Percentiles rank a stretch among this genome's conserved stretches.
Conservation (phyloP, 2,329 filamentous ascomycete genomes). For the Periglandula ipomoeae region DNA sequence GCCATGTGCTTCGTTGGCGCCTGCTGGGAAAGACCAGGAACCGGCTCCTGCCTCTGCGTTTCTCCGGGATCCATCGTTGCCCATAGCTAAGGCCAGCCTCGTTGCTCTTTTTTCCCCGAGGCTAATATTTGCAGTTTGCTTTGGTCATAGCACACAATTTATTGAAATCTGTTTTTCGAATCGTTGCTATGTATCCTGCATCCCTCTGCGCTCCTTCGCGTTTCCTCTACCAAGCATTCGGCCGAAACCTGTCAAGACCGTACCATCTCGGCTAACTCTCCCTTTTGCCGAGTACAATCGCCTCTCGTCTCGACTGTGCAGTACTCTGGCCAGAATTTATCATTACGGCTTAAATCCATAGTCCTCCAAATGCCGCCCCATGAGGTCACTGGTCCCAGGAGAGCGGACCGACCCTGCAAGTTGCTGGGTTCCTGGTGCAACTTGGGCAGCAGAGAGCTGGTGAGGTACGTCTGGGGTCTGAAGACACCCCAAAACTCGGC, state of each 20-base stretch:
- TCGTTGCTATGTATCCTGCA: background rate
- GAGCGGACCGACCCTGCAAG: constrained; percentile 10
- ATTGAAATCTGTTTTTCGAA: background rate
- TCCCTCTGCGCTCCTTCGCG: background rate
- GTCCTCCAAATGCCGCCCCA: background rate
- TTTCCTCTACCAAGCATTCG: background rate
- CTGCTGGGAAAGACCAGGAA: background rate
- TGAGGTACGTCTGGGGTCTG: background rate
- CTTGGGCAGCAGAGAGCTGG: constrained; percentile 1
- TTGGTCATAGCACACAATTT: background rate
- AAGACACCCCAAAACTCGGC: background rate
- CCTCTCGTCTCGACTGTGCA: background rate
- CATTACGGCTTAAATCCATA: background rate
- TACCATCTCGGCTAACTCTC: background rate
- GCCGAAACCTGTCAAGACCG: background rate
- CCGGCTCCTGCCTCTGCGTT: background rate
- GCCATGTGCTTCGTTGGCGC: background rate
- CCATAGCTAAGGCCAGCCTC: background rate
- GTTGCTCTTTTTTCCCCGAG: background rate
- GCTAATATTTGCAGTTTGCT: background rate
- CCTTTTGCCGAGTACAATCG: background rate
- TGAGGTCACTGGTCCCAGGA: constrained; percentile 9
- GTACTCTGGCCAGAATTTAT: background rate
- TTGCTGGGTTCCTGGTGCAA: constrained; percentile 3
- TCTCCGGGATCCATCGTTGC: background rate